phyloP scores from a whole-genome alignment of 495 filamentous ascomycete genomes.

The Sporormia fimetaria region DNA sequence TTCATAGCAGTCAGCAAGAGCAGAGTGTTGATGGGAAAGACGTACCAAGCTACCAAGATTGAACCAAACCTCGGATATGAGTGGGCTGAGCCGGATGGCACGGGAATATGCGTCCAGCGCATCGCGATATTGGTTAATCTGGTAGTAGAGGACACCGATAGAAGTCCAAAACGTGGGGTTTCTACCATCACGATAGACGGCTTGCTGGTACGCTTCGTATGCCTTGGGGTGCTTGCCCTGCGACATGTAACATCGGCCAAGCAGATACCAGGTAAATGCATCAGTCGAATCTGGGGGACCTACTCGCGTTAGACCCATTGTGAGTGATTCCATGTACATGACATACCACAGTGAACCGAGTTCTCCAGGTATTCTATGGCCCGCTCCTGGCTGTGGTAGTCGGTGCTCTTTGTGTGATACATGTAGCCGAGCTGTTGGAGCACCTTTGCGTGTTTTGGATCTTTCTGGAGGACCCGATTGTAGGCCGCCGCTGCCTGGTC shows the following conservation, averaged over 20 bases:
- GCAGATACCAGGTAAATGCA: slow-evolving; percentile 96
- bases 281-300: slow-evolving; percentile 84
- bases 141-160: slow-evolving; percentile 97
- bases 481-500: slow-evolving; percentile 87
- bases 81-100: slow-evolving; percentile 93
- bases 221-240: slow-evolving; percentile 98
- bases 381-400: slow-evolving; percentile 81
- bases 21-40: slow-evolving; percentile 25
- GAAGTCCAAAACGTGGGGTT: slow-evolving; percentile 99
- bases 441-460: slow-evolving; percentile 95
- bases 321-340: slow-evolving; percentile 22
- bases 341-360: slow-evolving; percentile 78
- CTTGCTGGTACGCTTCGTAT: slow-evolving; percentile 98
- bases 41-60: slow-evolving; percentile 91
- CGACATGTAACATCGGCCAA: slow-evolving; percentile 98
- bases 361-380: slow-evolving; percentile 97
- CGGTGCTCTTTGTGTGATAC: slow-evolving; percentile 86
- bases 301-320: too few relatives aligned
- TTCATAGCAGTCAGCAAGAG: slow-evolving; percentile 26
- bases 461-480: slow-evolving; percentile 80
- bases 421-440: slow-evolving; percentile 97
- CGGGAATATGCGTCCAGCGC: slow-evolving; percentile 97
- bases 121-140: slow-evolving; percentile 99
- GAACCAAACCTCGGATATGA: slow-evolving; percentile 99
- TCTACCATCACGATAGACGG: slow-evolving; percentile 93